These are phyloP conservation scores for Alternaria ethzedia DNA, from an alignment of 2,329 filamentous ascomycete species.

Conservation along the genomic window DNA sequence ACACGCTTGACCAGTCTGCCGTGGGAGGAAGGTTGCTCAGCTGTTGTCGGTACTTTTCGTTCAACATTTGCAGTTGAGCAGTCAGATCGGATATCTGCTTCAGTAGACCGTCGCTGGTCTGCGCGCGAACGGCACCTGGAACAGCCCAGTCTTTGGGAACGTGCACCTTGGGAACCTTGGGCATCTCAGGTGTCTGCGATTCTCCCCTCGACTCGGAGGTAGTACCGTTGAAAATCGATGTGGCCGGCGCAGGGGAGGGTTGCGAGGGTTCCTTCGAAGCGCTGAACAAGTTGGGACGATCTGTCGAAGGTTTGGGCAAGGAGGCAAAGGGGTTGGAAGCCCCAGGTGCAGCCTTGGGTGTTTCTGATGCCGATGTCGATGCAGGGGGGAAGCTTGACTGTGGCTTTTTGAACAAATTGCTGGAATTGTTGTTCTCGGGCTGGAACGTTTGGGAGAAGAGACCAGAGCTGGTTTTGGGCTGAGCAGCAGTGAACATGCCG, in stretches of 20 bases:
- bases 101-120: conserved; percentile 16
- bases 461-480: conserved; percentile 28
- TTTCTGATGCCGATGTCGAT: conserved; percentile 7
- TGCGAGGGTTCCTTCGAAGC: conserved; percentile 18
- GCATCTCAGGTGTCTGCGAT: conserved; percentile 16
- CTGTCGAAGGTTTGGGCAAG: conserved; percentile 17
- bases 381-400: conserved; percentile 12
- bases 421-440: conserved; percentile 16
- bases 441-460: conserved; percentile 26
- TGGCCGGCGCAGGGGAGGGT: conserved; percentile 16
- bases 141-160: conserved; percentile 35
- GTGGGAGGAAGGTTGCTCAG: conserved; percentile 26
- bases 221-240: conserved; percentile 17
- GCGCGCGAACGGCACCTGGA: conserved; percentile 10
- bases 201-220: not conserved
- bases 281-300: conserved; percentile 22
- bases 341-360: conserved; percentile 17
- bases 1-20: conserved; percentile 41
- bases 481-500: conserved; percentile 25
- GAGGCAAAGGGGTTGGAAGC: conserved; percentile 24
- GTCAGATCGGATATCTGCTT: conserved; percentile 26
- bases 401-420: conserved; percentile 19
- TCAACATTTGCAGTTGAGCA: conserved; percentile 34
- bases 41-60: conserved; percentile 35
- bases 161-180: conserved; percentile 33